phyloP scores from a whole-genome alignment of 495 filamentous ascomycete species.

The Lepidopterella palustris region DNA sequence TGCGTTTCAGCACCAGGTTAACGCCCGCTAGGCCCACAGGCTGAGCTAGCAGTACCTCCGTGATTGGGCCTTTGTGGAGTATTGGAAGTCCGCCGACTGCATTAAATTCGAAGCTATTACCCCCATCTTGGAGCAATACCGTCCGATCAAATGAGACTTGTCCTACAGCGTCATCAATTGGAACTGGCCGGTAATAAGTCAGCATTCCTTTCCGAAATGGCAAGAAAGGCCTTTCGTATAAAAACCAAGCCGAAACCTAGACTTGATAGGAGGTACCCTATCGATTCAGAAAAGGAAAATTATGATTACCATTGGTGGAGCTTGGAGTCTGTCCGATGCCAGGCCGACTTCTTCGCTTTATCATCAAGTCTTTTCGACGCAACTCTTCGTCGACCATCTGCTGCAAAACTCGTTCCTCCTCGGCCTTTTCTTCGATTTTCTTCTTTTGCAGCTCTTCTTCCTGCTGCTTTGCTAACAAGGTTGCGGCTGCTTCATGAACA shows the following conservation, averaged over 20 bases:
- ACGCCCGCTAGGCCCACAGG: conserved; percentile 30
- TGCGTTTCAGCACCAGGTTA: conserved; percentile 62
- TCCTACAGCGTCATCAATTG: conserved; percentile 38
- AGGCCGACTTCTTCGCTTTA: conserved; percentile 28
- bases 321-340: conserved; percentile 32
- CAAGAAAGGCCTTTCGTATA: no score
- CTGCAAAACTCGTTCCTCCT: conserved; percentile 69
- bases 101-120: conserved; percentile 10
- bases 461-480: conserved; percentile 42
- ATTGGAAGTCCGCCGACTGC: conserved; percentile 19
- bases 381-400: conserved; percentile 73
- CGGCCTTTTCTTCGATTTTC: conserved; percentile 48
- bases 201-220: not conserved
- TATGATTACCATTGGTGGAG: conserved; percentile 2
- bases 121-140: conserved; percentile 38
- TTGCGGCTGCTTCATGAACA: conserved; percentile 54
- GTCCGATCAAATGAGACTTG: conserved; percentile 63
- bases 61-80: conserved; percentile 24
- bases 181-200: conserved; percentile 4
- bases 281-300: not conserved
- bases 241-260: no score
- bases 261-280: not conserved
- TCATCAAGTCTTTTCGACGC: conserved; percentile 46
- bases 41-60: conserved; percentile 28
- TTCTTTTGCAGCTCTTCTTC: conserved; percentile 43